Evolutionary conservation across 2,329 filamentous ascomycete genomes (phyloP), one percentile per base, ranked within the genome.

Genomic region (Torrubiellomyces zombiae): DNA sequence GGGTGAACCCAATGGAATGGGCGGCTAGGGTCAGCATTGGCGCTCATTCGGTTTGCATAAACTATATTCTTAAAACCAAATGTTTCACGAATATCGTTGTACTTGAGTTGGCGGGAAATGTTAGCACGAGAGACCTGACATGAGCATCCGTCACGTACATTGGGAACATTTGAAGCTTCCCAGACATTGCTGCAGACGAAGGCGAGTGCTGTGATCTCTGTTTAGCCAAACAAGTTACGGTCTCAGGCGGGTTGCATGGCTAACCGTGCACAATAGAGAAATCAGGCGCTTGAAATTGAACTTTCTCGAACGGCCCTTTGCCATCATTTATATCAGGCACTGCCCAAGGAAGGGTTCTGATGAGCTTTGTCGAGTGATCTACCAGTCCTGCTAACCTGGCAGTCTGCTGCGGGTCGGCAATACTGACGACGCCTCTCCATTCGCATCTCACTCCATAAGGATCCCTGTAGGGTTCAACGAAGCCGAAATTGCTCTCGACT

Each of bases 211-310:
- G 22, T 20, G 17, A 5, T 20, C 12, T 18, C n/a, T n/a, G n/a
- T n/a, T n/a, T n/a, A n/a, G n/a, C n/a, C n/a, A n/a, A n/a, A n/a
- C n/a, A n/a, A n/a, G n/a, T n/a, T n/a, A n/a, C n/a, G n/a, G n/a
- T n/a, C n/a, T n/a, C n/a, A n/a, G n/a, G n/a, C n/a, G n/a, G n/a
- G n/a, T n/a, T n/a, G n/a, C n/a, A n/a, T n/a, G n/a, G 68, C 34
- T 69, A 43, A 31, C 78, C 63, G 38, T 82, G 75, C 4, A 82
- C 55, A 9, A 67, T 75, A 1, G 75, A 75, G 43, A 82, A 81
- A 42, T 81, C 75, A 0, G 76, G 76, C 18, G 68, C 67, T 9
- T 77, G 54, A 42, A 82, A 82, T 26, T 67, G 64, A 38, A 70
- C 66, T 40, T 79, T 80, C 45, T 82, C 76, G 40, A 81, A 82